Conservation (phyloP, 768 basidiomycete species). For the Fomitopsis serialis region DNA sequence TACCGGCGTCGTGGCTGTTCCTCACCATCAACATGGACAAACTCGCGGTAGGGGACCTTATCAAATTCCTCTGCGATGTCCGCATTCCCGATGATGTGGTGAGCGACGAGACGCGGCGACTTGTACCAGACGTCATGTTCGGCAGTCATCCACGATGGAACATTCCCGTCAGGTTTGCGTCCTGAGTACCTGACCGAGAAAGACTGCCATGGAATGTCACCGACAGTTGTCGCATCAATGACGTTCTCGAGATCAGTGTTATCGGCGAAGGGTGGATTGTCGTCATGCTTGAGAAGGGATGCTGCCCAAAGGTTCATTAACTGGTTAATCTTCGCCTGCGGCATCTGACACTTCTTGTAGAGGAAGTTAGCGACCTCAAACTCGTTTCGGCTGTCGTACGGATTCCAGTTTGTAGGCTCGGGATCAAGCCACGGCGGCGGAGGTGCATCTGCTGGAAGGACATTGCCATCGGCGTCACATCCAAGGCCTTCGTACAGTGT, state of each 20-base stretch:
- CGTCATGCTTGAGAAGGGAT: slow-evolving; percentile 2
- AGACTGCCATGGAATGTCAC: slow-evolving; percentile 30
- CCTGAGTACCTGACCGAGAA: slow-evolving; percentile 26
- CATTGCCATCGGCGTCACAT: too few species aligned
- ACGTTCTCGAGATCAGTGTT: too few species aligned
- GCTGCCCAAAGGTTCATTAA: slow-evolving; percentile 17
- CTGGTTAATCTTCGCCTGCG: slow-evolving; percentile 6
- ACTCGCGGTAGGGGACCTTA: slow-evolving; percentile 13
- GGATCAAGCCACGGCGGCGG: too few species aligned
- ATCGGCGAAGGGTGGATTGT: slow-evolving; percentile 19
- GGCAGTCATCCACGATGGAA: slow-evolving; percentile 23
- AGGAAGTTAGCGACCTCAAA: slow-evolving; percentile 22
- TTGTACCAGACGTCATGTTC: slow-evolving; percentile 23
- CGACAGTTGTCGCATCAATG: slow-evolving; percentile 29
- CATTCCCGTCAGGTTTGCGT: background rate
- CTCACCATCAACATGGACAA: slow-evolving; percentile 5
- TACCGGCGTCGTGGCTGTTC: slow-evolving; percentile 6
- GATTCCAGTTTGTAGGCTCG: too few species aligned
- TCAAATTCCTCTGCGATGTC: slow-evolving; percentile 19
- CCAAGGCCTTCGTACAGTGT: too few species aligned
- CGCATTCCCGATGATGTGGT: slow-evolving; percentile 15
- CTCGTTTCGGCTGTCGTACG: too few species aligned
- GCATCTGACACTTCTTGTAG: slow-evolving; percentile 16
- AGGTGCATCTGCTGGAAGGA: too few species aligned
- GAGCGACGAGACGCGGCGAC: too few species aligned